phyloP scores from a whole-genome alignment of 257 asterid genomes.

The Plectranthus barbatus region DNA sequence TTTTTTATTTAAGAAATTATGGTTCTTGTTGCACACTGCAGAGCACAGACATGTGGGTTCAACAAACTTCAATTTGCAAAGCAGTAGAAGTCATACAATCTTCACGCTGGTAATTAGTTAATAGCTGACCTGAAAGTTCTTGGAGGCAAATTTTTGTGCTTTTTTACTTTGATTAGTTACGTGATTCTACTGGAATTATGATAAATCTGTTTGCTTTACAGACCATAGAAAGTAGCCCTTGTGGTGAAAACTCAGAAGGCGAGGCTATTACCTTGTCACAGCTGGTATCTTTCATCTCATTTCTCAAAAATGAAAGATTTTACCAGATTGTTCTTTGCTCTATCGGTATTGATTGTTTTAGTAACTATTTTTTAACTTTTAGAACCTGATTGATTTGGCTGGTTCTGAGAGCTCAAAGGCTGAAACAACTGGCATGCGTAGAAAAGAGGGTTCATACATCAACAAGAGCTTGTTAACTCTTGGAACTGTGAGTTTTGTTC shows the following conservation, averaged over 20 bases:
- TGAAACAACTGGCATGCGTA: constrained; percentile 84
- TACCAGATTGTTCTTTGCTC: constrained; percentile 12
- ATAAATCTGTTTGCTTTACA: constrained; percentile 35
- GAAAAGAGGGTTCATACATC: constrained; percentile 95
- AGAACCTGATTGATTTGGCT: constrained; percentile 99
- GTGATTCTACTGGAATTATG: constrained; percentile 16
- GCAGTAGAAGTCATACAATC: constrained; percentile 99
- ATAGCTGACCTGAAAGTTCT: constrained; percentile 6
- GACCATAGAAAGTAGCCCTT: constrained; percentile 98
- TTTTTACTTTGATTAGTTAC: constrained; percentile 6
- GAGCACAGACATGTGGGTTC: constrained; percentile 99
- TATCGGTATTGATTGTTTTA: constrained; percentile 21
- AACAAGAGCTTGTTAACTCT: constrained; percentile 96
- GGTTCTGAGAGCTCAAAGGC: constrained; percentile 99
- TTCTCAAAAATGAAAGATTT: constrained; percentile 7
- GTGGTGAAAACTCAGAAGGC: constrained; percentile 78
- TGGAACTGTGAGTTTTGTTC: constrained; percentile 85
- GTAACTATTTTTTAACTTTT: constrained; percentile 23
- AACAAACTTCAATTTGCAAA: constrained; percentile 92
- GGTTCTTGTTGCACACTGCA: constrained; percentile 39
- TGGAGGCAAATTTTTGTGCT: neutral
- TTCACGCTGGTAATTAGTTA: constrained; percentile 73
- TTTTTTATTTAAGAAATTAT: constrained; percentile 11
- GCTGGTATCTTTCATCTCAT: constrained; percentile 45
- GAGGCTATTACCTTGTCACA: constrained; percentile 94